Evolutionary conservation across 192 early-diverging fungal species (phyloP), one percentile per base, ranked within the genome.

Genomic region (Coemansia sp.): DNA sequence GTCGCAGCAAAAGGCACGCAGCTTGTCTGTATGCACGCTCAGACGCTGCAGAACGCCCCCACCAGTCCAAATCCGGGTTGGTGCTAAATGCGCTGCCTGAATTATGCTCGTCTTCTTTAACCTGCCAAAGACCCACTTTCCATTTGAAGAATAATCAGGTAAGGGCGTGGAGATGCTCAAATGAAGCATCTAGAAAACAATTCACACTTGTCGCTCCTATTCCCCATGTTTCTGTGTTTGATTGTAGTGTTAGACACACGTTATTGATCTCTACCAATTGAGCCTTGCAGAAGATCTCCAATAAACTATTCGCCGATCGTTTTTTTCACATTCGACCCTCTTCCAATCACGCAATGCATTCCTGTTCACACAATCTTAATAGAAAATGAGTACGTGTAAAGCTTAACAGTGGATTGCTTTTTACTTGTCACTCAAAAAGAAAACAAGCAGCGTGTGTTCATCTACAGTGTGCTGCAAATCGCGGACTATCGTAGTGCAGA

Each of bases 1-100:
- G 53, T 55, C 1, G 25, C 53, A 25, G 29, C 4, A 14, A 29
- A 15, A 15, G 48, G 3, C 48, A 19, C 48, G 19, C 48, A 49
- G 19, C 48, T 49, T 49, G 48, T 17, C 12, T n/a, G n/a, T 8
- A 49, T 55, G 53, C 53, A 55, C 53, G 53, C 53, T 55, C 2
- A 27, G 53, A 55, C 53, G 5, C 24, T 55, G 24, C 53, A 55
- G 24, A 10, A 29, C n/a, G 53, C 48, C 19, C 48, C 48, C 19
- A n/a, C 48, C 48, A 15, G 48, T n/a, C 48, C 19, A 8, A 15
- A 19, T 21, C 48, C n/a, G 19, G 48, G 48, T 49, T 49, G 19
- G n/a, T 8, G 19, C 19, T 17, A 19, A 8, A 8, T 2, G n/a
- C 0, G 19, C 41, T n/a, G 41, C 39, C 14, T 2, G 39, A 2